Conservation (phyloP, 2,329 filamentous ascomycete genomes). For the Ascocoryne sarcoides region DNA sequence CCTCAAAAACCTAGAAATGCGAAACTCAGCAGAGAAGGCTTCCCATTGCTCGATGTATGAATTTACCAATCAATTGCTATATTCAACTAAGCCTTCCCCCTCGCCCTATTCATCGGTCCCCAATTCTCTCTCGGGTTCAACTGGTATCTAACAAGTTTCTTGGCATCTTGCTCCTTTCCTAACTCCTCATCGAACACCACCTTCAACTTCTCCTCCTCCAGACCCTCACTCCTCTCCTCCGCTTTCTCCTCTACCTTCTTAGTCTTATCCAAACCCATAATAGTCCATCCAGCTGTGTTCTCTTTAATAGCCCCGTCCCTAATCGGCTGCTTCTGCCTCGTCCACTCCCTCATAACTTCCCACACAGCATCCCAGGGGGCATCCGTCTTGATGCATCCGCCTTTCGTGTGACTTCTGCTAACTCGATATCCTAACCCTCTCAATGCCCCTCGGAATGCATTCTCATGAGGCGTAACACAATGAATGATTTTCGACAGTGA, state of each 20-base stretch:
- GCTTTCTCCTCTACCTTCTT: slow-evolving; percentile 17
- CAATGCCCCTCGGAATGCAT: slow-evolving; percentile 72
- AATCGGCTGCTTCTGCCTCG: slow-evolving; percentile 68
- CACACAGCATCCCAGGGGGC: slow-evolving; percentile 85
- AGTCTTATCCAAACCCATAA: slow-evolving; percentile 41
- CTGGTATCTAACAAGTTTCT: slow-evolving; percentile 77
- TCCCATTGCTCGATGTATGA: too few species aligned
- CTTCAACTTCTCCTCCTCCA: slow-evolving; percentile 11
- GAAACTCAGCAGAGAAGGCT: too few species aligned
- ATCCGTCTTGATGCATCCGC: slow-evolving; percentile 87
- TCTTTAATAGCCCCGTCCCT: slow-evolving; percentile 63
- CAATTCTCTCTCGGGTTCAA: slow-evolving; percentile 85
- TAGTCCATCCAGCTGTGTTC: slow-evolving; percentile 60
- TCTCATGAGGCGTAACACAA: slow-evolving; percentile 70
- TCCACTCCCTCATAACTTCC: slow-evolving; percentile 91
- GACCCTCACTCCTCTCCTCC: slow-evolving; percentile 29
- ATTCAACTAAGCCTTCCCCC: too few species aligned
- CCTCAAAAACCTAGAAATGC: too few species aligned
- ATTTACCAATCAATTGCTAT: too few species aligned
- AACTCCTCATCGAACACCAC: slow-evolving; percentile 74
- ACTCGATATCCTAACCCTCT: slow-evolving; percentile 72
- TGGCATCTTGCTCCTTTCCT: slow-evolving; percentile 58
- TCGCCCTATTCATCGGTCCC: slow-evolving; percentile 54
- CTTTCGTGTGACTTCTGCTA: slow-evolving; percentile 79
- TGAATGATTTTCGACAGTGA: slow-evolving; percentile 68